Percentiles rank a stretch among this genome's conserved stretches.
phyloP scores from a whole-genome alignment of 176 grass and related monocot genomes.

The Avena atlantica region DNA sequence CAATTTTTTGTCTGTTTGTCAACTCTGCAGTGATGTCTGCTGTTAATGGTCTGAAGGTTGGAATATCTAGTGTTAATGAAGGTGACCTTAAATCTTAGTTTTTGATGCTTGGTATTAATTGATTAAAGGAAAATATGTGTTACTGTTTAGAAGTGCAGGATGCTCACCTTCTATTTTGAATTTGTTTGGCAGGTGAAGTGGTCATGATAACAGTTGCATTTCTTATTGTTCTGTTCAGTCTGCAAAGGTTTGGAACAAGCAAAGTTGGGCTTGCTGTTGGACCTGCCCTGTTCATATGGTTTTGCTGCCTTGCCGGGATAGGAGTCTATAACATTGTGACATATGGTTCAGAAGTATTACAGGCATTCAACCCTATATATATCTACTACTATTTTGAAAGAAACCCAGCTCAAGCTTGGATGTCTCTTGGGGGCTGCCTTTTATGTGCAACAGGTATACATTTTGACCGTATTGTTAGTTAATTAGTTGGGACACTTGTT shows the following conservation, averaged over 20 bases:
- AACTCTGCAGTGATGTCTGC: slow-evolving; percentile 93
- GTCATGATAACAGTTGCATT: slow-evolving; percentile 90
- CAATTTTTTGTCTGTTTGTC: slow-evolving; percentile 42
- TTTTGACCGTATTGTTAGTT: slow-evolving; percentile 30
- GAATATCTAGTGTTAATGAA: slow-evolving; percentile 89
- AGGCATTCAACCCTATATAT: slow-evolving; percentile 84
- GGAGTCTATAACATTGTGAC: slow-evolving; percentile 87
- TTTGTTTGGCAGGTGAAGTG: slow-evolving; percentile 82
- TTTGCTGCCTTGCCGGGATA: slow-evolving; percentile 86
- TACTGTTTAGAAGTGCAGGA: not conserved
- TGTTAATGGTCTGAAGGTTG: slow-evolving; percentile 95
- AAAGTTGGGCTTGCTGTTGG: slow-evolving; percentile 92
- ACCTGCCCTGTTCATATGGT: slow-evolving; percentile 92
- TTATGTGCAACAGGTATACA: slow-evolving; percentile 84
- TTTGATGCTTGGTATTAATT: slow-evolving; percentile 27
- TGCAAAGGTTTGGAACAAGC: slow-evolving; percentile 93
- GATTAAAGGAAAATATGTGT: slow-evolving; percentile 1
- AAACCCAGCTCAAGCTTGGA: slow-evolving; percentile 84
- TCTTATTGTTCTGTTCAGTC: slow-evolving; percentile 86
- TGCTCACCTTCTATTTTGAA: slow-evolving; percentile 29
- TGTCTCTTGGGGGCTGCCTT: slow-evolving; percentile 94
- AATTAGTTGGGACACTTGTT: slow-evolving; percentile 29
- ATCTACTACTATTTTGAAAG: slow-evolving; percentile 90
- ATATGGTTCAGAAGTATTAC: slow-evolving; percentile 81
- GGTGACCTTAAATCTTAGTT: slow-evolving; percentile 52